phyloP scores from a whole-genome alignment of 305 asterid species.

The Vinca major region DNA sequence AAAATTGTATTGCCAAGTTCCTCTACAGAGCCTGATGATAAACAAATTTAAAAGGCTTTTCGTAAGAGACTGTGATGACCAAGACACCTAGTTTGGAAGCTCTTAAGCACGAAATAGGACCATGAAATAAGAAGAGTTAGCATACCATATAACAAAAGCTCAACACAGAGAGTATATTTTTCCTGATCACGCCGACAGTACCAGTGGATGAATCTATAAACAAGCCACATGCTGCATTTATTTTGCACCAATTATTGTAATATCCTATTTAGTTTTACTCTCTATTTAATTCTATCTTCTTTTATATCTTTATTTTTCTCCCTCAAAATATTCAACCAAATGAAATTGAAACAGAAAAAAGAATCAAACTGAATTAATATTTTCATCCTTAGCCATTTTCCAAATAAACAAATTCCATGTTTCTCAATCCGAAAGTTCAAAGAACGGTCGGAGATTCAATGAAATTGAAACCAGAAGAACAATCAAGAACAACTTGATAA shows the following conservation, averaged over 20 bases:
- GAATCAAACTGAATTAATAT: no score
- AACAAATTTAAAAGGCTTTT: slow-evolving; percentile 2
- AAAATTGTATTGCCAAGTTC: slow-evolving; percentile 32
- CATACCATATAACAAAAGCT: slow-evolving; percentile 61
- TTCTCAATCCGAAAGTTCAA: no score
- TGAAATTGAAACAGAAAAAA: no score
- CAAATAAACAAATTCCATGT: no score
- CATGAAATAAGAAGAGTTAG: slow-evolving; percentile 14
- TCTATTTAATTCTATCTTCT: no score
- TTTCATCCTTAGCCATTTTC: no score
- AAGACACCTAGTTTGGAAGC: slow-evolving; percentile 5
- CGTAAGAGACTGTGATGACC: slow-evolving; percentile 14
- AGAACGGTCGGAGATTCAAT: no score
- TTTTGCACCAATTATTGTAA: slow-evolving; percentile 62
- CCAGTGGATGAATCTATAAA: slow-evolving; percentile 68
- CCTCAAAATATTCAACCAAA: no score
- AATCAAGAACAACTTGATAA: no score
- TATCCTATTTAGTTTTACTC: no score
- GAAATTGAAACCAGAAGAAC: no score
- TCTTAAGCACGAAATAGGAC: slow-evolving; percentile 15
- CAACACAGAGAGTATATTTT: slow-evolving; percentile 62
- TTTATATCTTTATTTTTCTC: no score
- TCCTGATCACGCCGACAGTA: slow-evolving; percentile 73
- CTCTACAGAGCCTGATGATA: slow-evolving; percentile 52
- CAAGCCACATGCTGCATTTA: slow-evolving; percentile 70